Evolutionary conservation across 352 stramenopile genomes (phyloP).

Genomic region (Phytophthora pisi): DNA sequence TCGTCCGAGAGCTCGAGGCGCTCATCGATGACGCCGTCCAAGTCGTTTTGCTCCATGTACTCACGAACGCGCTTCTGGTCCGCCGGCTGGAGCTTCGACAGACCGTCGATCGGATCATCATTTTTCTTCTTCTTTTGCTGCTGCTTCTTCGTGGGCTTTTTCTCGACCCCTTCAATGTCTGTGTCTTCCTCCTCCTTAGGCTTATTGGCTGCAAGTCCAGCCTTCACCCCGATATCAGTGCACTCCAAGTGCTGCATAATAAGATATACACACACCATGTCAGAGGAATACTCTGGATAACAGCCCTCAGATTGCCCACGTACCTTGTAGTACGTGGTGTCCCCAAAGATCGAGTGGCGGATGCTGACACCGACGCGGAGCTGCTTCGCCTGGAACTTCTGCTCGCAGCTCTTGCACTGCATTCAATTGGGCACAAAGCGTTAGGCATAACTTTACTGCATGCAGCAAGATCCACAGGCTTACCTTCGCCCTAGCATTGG

Average conservation of each 20-base stretch:
- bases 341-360: slow-evolving; percentile 80
- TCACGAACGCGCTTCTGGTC: slow-evolving; percentile 57
- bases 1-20: slow-evolving; percentile 67
- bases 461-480: not conserved
- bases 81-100: slow-evolving; percentile 39
- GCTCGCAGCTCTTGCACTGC: slow-evolving; percentile 82
- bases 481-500: slow-evolving; percentile 66
- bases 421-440: slow-evolving; percentile 1
- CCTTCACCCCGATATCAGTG: slow-evolving; percentile 28
- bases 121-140: slow-evolving; percentile 14
- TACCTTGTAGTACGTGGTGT: slow-evolving; percentile 86
- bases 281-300: too few species aligned
- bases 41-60: slow-evolving; percentile 68
- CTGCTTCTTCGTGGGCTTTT: slow-evolving; percentile 14
- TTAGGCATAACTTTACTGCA: not conserved
- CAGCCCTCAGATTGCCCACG: too few species aligned
- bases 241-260: slow-evolving; percentile 45
- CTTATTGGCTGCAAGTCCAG: slow-evolving; percentile 22
- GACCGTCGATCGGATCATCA: slow-evolving; percentile 54
- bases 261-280: not conserved
- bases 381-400: slow-evolving; percentile 49
- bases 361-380: slow-evolving; percentile 68
- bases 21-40: slow-evolving; percentile 66
- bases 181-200: slow-evolving; percentile 8
- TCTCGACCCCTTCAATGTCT: slow-evolving; percentile 17